A percentile compares a stretch with the other conserved stretches of the same genome.
Conservation (phyloP, 2,329 filamentous ascomycete genomes). For the Fusarium heterosporum region DNA sequence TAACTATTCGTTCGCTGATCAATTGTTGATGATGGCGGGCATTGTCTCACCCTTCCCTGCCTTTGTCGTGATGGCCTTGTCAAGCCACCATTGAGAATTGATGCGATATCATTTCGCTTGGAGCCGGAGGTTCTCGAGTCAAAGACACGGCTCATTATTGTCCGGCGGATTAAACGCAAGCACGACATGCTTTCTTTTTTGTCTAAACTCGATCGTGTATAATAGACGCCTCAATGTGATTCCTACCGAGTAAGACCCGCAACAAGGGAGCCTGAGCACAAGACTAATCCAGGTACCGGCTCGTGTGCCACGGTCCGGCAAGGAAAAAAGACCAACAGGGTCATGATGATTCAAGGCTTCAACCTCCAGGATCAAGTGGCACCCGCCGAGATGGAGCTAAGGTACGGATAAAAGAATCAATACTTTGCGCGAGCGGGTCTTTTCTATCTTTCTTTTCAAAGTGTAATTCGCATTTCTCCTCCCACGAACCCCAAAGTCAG, state of each 20-base stretch:
- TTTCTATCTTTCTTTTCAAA: not conserved
- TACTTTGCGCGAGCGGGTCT: constrained; percentile 31
- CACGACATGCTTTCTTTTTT: constrained; percentile 22
- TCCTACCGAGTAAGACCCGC: constrained; percentile 27
- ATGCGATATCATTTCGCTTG: constrained; percentile 24
- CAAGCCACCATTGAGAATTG: constrained; percentile 28
- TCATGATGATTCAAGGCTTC: constrained; percentile 47
- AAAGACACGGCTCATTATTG: constrained; percentile 16
- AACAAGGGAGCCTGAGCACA: constrained; percentile 8
- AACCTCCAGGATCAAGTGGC: constrained; percentile 40
- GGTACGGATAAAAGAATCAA: constrained; percentile 35
- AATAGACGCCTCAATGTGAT: constrained; percentile 16
- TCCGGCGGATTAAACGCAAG: constrained; percentile 16
- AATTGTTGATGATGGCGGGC: constrained; percentile 7
- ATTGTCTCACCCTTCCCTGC: constrained; percentile 11
- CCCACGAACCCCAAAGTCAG: constrained; percentile 35
- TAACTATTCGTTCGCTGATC: not conserved
- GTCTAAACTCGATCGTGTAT: constrained; percentile 6
- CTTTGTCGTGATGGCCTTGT: constrained; percentile 8
- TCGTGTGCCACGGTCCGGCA: constrained; percentile 30
- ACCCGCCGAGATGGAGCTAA: constrained; percentile 42
- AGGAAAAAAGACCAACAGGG: constrained; percentile 26
- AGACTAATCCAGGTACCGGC: constrained; percentile 5
- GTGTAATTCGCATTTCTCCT: constrained; percentile 25
- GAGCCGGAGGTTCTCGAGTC: constrained; percentile 7